Percentiles rank a stretch among this genome's conserved stretches.
These are phyloP conservation scores for Cryphonectria carpinicola DNA, from an alignment of 2,329 filamentous ascomycete genomes.

Conservation along the genomic window DNA sequence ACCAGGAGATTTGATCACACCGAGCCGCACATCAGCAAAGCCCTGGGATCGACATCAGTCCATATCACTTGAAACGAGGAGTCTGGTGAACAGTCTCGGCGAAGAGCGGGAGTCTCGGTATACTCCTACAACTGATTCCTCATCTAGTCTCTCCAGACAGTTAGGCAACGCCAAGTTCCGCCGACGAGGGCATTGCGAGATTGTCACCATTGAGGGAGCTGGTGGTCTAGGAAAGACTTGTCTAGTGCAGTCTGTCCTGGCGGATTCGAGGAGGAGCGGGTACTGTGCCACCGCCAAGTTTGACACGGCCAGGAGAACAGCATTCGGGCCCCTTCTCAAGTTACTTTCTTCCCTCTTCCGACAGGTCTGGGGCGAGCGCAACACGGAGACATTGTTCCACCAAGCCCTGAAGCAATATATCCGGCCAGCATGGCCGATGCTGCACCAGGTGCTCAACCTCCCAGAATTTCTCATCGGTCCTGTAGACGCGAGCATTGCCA, in stretches of 20 bases:
- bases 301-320: conserved; percentile 62
- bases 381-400: conserved; percentile 68
- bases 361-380: conserved; percentile 68
- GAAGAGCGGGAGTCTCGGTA: conserved; percentile 49
- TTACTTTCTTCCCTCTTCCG: conserved; percentile 69
- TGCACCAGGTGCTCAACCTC: conserved; percentile 64
- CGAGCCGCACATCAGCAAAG: conserved; percentile 44
- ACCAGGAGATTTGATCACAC: conserved; percentile 47
- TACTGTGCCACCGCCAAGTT: conserved; percentile 71
- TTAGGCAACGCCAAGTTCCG: conserved; percentile 62
- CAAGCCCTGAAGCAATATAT: conserved; percentile 64
- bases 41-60: conserved; percentile 59
- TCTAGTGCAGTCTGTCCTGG: conserved; percentile 64
- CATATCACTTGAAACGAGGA: conserved; percentile 53
- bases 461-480: conserved; percentile 71
- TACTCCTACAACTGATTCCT: conserved; percentile 48
- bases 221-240: conserved; percentile 69
- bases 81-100: conserved; percentile 48
- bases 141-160: conserved; percentile 57
- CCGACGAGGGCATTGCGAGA: conserved; percentile 65
- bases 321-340: conserved; percentile 67
- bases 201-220: conserved; percentile 63
- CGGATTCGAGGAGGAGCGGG: conserved; percentile 63
- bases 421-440: conserved; percentile 65
- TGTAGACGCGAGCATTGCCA: conserved; percentile 43